These are phyloP conservation scores for Byssoonygena ceratinophila DNA, from an alignment of 2,329 filamentous ascomycete genomes.

Conservation along the genomic window DNA sequence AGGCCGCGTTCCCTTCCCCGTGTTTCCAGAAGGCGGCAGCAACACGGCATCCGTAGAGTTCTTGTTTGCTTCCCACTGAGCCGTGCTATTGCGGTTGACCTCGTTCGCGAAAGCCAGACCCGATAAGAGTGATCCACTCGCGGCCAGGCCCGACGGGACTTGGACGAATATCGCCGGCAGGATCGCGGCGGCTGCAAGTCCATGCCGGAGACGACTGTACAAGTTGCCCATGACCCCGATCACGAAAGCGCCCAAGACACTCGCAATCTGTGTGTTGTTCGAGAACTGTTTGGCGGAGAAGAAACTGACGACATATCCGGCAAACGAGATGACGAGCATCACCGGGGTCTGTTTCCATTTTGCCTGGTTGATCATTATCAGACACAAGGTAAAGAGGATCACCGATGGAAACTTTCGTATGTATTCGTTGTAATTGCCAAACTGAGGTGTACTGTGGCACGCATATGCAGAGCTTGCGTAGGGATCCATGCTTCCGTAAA, in stretches of 20 bases:
- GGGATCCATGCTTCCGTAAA: slow-evolving; percentile 52
- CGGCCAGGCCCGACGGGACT: slow-evolving; percentile 50
- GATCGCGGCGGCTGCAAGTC: slow-evolving; percentile 73
- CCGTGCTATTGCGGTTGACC: slow-evolving; percentile 34
- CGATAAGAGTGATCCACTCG: slow-evolving; percentile 46
- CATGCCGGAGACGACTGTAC: slow-evolving; percentile 62
- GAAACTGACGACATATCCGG: slow-evolving; percentile 65
- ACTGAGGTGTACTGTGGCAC: slow-evolving; percentile 38
- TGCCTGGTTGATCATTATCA: slow-evolving; percentile 70
- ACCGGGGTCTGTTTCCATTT: slow-evolving; percentile 68
- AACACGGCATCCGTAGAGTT: slow-evolving; percentile 1
- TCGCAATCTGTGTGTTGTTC: slow-evolving; percentile 62
- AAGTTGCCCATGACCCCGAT: slow-evolving; percentile 70
- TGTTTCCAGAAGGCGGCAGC: background rate
- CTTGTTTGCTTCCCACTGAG: slow-evolving; percentile 1
- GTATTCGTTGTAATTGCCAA: slow-evolving; percentile 30
- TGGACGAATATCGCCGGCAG: slow-evolving; percentile 73
- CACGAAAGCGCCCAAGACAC: slow-evolving; percentile 64
- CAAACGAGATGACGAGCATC: slow-evolving; percentile 63
- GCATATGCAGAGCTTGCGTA: slow-evolving; percentile 42
- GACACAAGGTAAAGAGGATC: slow-evolving; percentile 58
- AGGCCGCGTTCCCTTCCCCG: too few species aligned
- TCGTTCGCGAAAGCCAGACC: slow-evolving; percentile 49
- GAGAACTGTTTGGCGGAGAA: slow-evolving; percentile 58
- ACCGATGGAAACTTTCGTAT: slow-evolving; percentile 60